These are phyloP conservation scores for Cocos nucifera DNA, from an alignment of 176 grass and related monocot genomes.

Conservation along the genomic window DNA sequence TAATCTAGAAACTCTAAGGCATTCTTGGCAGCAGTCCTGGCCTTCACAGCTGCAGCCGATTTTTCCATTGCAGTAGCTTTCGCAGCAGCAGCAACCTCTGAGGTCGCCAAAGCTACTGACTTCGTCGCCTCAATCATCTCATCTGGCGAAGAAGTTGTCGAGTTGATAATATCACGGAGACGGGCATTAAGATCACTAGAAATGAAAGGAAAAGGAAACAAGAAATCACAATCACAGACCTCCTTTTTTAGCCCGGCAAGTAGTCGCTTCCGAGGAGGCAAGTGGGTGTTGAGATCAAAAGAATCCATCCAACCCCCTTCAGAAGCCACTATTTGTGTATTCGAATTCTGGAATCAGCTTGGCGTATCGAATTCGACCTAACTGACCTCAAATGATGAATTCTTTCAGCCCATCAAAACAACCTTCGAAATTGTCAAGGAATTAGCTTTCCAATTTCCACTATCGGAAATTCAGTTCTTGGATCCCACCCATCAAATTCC, in stretches of 20 bases:
- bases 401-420: no score
- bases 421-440: no score
- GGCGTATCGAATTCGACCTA: no score
- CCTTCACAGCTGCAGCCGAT: constrained; percentile 55
- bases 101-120: constrained; percentile 40
- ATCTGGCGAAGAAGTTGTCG: constrained; percentile 39
- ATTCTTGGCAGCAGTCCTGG: constrained; percentile 59
- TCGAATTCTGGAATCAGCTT: no score
- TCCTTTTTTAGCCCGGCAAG: constrained; percentile 72
- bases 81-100: constrained; percentile 42
- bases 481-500: no score
- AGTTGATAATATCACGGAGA: constrained; percentile 50
- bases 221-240: constrained; percentile 25
- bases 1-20: constrained; percentile 75
- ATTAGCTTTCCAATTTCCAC: no score
- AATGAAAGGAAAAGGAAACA: constrained; percentile 29
- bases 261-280: constrained; percentile 96
- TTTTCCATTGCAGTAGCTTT: constrained; percentile 50
- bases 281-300: constrained; percentile 59
- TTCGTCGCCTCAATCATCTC: constrained; percentile 44
- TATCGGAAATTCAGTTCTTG: no score
- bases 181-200: constrained; percentile 44
- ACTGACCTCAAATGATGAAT: no score
- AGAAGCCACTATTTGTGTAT: no score
- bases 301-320: constrained; percentile 45